Conservation (phyloP, 768 basidiomycete genomes). For the Agaricus bisporus region DNA sequence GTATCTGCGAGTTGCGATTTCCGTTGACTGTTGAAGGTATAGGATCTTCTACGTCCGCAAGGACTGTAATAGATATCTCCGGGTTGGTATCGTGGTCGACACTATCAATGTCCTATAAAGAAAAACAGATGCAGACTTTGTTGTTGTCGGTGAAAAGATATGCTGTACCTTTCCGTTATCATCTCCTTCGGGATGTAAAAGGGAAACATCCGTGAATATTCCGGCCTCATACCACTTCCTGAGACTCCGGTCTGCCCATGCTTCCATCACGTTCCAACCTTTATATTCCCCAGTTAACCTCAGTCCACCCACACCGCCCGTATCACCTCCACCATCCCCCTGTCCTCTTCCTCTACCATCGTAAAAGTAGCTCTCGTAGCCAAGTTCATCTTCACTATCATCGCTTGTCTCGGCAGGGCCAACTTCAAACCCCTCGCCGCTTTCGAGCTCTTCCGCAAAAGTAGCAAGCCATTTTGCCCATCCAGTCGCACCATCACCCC, state of each 20-base stretch:
- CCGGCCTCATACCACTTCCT: slow-evolving; percentile 83
- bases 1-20: slow-evolving; percentile 26
- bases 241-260: slow-evolving; percentile 87
- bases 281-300: slow-evolving; percentile 79
- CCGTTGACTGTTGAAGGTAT: slow-evolving; percentile 24
- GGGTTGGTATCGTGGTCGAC: slow-evolving; percentile 38
- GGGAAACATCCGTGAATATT: slow-evolving; percentile 46
- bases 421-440: slow-evolving; percentile 82
- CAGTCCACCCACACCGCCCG: slow-evolving; percentile 62
- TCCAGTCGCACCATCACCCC: slow-evolving; percentile 83
- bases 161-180: slow-evolving; percentile 38
- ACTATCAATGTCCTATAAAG: slow-evolving; percentile 33
- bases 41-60: slow-evolving; percentile 35
- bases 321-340: slow-evolving; percentile 74
- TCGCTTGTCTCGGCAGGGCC: slow-evolving; percentile 58
- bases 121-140: background rate
- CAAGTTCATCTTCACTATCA: slow-evolving; percentile 76
- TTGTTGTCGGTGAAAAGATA: background rate
- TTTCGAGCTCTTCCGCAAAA: slow-evolving; percentile 91
- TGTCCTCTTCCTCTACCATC: slow-evolving; percentile 73
- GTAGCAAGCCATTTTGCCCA: slow-evolving; percentile 93
- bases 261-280: slow-evolving; percentile 91
- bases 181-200: slow-evolving; percentile 33
- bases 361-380: slow-evolving; percentile 84
- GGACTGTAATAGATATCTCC: slow-evolving; percentile 59